Evolutionary conservation across 208 protist genomes (phyloP), one percentile per base, ranked within the genome.

Genomic region (Acanthamoeba castellanii): DNA sequence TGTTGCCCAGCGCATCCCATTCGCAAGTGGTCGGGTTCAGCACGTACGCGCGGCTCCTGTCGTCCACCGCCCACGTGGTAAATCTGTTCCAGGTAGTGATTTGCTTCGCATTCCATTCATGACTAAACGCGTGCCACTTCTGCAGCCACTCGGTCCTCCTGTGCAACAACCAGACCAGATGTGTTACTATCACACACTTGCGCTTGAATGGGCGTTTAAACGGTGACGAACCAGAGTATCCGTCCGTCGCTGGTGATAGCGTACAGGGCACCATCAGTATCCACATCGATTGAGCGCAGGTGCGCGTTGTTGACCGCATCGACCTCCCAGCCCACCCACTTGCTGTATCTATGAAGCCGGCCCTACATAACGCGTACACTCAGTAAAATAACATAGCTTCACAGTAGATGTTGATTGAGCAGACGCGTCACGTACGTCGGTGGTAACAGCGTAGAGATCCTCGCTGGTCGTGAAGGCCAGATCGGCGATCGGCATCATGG

Each of bases 121-220:
- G 42, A 27, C 32, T 87, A n/a, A 87, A 87, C 20, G 27, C 27
- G 42, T 37, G 18, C 78, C 78, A 87, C 78, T 87, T 55, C 78
- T 87, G 47, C n/a, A 87, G 32, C 78, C 78, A 87, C 42, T 87
- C 47, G 1, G 50, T 64, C 5, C 78, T 47, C 78, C 78, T 87
- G 25, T 5, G 9, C 8, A 50, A 70, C 64, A 20, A 13, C n/a
- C n/a, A 20, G 64, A 70, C 64, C n/a, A 25, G 20, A 6, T 72
- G 27, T 34, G 34, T 16, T 32, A 82, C 11, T 8, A 42, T 37
- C 27, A 2, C 7, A 74, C 66, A 3, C 66, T 16, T 5, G 25
- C 8, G 18, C 27, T 7, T 32, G 6, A 61, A 61, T 25, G 16
- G 50, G 13, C 50, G 50, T 55, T 55, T 55, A 14, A 11, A 55